phyloP scores from a whole-genome alignment of 2,329 filamentous ascomycete species.

The Thyridium curvatum region DNA sequence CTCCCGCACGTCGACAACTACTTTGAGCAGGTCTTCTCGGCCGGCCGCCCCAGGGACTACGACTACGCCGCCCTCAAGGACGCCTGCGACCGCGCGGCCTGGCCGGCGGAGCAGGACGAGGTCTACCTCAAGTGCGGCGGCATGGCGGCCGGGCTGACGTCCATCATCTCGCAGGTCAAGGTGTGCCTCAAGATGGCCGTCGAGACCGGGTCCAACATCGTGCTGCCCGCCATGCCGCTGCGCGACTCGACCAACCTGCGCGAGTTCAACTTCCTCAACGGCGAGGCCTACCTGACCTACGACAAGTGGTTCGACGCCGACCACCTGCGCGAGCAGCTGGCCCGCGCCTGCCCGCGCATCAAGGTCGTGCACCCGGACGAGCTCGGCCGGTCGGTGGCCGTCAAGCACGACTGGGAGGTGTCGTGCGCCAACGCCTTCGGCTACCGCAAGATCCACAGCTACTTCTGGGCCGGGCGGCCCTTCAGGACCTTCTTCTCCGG shows the following conservation, averaged over 20 bases:
- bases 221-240: slow-evolving; percentile 24
- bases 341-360: slow-evolving; percentile 21
- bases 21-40: slow-evolving; percentile 24
- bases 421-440: slow-evolving; percentile 13
- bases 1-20: slow-evolving; percentile 13
- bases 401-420: slow-evolving; percentile 16
- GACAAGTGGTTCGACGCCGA: slow-evolving; percentile 25
- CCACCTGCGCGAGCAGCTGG: slow-evolving; percentile 17
- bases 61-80: slow-evolving; percentile 14
- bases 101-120: slow-evolving; percentile 13
- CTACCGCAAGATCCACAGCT: slow-evolving; percentile 16
- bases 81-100: slow-evolving; percentile 17
- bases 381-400: slow-evolving; percentile 10
- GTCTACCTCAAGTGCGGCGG: slow-evolving; percentile 22
- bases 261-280: slow-evolving; percentile 23
- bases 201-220: slow-evolving; percentile 19
- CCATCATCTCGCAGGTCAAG: slow-evolving; percentile 25
- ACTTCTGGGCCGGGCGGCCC: slow-evolving; percentile 23
- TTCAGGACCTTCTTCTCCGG: slow-evolving; percentile 19
- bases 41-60: slow-evolving; percentile 9
- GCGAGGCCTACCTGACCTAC: slow-evolving; percentile 20
- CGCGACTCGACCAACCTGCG: slow-evolving; percentile 19
- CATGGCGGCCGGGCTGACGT: slow-evolving; percentile 23
- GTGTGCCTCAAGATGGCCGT: slow-evolving; percentile 27
- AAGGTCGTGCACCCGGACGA: slow-evolving; percentile 19